Base-by-base conservation (phyloP, 2,329 filamentous ascomycete species). In the Exophiala oligosperma region DNA sequence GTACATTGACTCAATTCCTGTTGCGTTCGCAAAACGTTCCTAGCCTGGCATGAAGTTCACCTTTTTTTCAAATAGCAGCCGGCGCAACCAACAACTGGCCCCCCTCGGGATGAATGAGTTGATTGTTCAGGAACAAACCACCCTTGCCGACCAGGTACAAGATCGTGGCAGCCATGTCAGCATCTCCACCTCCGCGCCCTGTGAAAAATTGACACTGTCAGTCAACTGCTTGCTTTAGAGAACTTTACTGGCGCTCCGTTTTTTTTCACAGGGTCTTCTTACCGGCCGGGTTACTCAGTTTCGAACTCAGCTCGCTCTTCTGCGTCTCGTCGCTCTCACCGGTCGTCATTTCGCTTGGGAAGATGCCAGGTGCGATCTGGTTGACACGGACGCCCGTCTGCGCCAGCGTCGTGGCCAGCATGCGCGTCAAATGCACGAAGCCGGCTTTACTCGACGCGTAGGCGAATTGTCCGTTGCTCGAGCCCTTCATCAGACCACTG, bases 321-420 rank as follows among this genome's bases (percentile, higher is more conserved):
- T 84, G 79, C 61, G 79, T 77, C 14, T 78, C 76, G 37, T 77
- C 76, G 56, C 76, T 79, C 48, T 77, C 77, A 4, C 76, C 73
- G 0, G 81, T 77, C 2, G 82, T 85, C 80, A 85, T 84, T 69
- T 84, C 81, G 14, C 76, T 79, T 0, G 82, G 81, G 67, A 85
- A 85, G 2, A 84, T 75, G 29, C 81, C 81, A 0, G 81, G 83
- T 2, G 82, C 80, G 62, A 85, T 83, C 49, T 73, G 76, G 69
- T 86, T 85, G 61, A 85, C 75, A 12, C 82, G 72, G 52, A 85
- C 78, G 69, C 83, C 81, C 50, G 84, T 74, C 41, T 77, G 75
- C n/a, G 78, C 75, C 28, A 85, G 76, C 56, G 83, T 79, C 8
- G 75, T 75, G 0, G 81, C 79, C 7, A 85, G 73, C 74, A 84